Evolutionary conservation across 768 basidiomycete genomes (phyloP).

Genomic region (Rhizopogon sp.): DNA sequence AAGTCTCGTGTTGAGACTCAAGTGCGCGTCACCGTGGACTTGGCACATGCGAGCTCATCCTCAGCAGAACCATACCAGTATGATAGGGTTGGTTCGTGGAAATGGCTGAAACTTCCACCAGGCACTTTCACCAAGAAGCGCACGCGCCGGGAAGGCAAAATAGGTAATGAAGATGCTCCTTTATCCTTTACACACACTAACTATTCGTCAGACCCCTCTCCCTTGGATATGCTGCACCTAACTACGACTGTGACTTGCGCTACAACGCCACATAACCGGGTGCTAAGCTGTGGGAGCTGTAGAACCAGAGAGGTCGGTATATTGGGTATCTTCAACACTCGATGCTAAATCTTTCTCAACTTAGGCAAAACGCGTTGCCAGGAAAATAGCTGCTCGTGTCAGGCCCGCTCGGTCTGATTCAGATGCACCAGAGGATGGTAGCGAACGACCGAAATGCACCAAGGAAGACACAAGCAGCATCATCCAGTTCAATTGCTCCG

Average conservation of each 20-base stretch:
- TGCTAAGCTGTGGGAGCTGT: constrained; percentile 84
- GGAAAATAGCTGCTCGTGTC: constrained; percentile 82
- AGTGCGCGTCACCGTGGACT: constrained; percentile 78
- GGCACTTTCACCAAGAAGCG: constrained; percentile 82
- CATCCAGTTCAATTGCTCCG: constrained; percentile 93
- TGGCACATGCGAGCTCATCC: constrained; percentile 61
- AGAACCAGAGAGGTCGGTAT: constrained; percentile 73
- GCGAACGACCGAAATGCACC: constrained; percentile 35
- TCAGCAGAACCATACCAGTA: constrained; percentile 60
- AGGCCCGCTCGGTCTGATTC: constrained; percentile 74
- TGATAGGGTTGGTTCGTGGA: constrained; percentile 85
- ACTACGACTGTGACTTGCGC: constrained; percentile 75
- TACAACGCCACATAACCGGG: constrained; percentile 69
- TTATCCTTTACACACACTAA: constrained; percentile 11
- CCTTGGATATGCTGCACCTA: constrained; percentile 68
- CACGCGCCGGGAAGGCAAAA: constrained; percentile 79
- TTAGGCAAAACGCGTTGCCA: constrained; percentile 83
- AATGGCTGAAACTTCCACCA: constrained; percentile 75
- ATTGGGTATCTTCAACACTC: constrained; percentile 1
- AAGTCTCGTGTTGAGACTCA: constrained; percentile 96
- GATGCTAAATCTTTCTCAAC: constrained; percentile 10
- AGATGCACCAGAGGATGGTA: constrained; percentile 56
- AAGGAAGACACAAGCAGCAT: constrained; percentile 77
- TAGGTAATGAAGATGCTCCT: constrained; percentile 43
- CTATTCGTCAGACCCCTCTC: constrained; percentile 50